Conservation (phyloP, 768 basidiomycete genomes). For the Tulasnella sp. region DNA sequence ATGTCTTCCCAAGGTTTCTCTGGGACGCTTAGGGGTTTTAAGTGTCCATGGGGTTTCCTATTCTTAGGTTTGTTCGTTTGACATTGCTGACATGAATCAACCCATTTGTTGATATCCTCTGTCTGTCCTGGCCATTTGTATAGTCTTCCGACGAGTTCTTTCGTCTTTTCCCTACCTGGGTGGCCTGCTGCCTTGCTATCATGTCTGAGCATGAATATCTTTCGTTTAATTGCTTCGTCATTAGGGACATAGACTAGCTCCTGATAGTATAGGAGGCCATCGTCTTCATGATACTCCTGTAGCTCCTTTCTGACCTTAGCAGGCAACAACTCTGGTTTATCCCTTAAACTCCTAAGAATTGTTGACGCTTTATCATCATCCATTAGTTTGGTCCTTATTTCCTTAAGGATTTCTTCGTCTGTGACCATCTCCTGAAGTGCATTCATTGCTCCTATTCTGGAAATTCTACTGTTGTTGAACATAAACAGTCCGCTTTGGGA, state of each 20-base stretch:
- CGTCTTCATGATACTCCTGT: not conserved
- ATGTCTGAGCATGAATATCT: not conserved
- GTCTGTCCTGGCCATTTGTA: not conserved
- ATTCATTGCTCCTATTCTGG: no score
- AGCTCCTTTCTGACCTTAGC: not conserved
- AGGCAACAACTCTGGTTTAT: not conserved
- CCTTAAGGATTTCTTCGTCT: not conserved
- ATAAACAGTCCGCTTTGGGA: no score
- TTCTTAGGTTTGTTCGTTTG: not conserved
- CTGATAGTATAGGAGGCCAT: no score
- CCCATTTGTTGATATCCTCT: not conserved
- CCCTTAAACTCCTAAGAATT: not conserved
- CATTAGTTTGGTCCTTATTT: not conserved
- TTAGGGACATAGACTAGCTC: not conserved
- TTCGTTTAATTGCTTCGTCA: not conserved
- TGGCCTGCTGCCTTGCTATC: not conserved
- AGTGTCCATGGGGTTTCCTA: not conserved
- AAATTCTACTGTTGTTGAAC: no score
- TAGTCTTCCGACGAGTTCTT: not conserved
- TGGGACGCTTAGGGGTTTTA: not conserved
- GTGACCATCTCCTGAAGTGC: not conserved
- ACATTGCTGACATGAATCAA: not conserved
- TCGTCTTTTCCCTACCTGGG: not conserved
- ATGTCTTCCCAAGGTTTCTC: constrained; percentile 4
- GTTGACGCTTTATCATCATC: not conserved